Base-by-base conservation (phyloP, 441 rosid genomes). In the Bocquillonia castaneifolia region DNA sequence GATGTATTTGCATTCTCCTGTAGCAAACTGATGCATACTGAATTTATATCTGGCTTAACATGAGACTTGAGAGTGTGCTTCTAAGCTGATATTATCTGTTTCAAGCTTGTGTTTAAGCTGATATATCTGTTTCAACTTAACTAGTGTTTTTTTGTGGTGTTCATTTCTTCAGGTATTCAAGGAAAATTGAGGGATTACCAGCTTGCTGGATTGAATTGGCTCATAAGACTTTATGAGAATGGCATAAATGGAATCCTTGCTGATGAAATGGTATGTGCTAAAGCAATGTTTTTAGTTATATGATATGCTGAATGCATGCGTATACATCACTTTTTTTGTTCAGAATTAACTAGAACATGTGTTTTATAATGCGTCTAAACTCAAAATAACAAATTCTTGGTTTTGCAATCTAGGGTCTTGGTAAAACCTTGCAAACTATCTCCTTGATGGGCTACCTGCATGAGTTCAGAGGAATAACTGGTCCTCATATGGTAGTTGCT, bases 401-500 rank as follows among this genome's bases (percentile, higher is more conserved):
- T 62, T 51, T 60, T 74, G 50, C 68, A 39, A 74, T 76, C 14
- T 75, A 95, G 97, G 99, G 99, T 77, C 96, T 95, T 64, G 98
- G 99, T 32, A 95, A 95, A 86, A 95, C 99, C n/a, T 85, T 95
- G 78, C 99, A 92, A 81, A 95, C 99, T 4, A 95, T 95, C 67
- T 95, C 99, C 48, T 81, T 95, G 61, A 39, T 95, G 85, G 99
- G 96, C 23, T 95, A 92, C 78, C 85, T 95, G 78, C 96, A 92
- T 20, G 97, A 95, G 71, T 95, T 89, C 76, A 79, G 93, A 73
- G 98, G 96, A 84, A 95, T 95, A 62, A 84, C 86, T 68, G 97
- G 98, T 71, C 99, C 99, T 67, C 98, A 92, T 73, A 90, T 95
- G 99, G 99, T 95, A 47, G 99, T 95, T 84, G 97, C 99, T 64